phyloP scores from a whole-genome alignment of 2,329 filamentous ascomycete genomes.

The Fusarium begoniae region DNA sequence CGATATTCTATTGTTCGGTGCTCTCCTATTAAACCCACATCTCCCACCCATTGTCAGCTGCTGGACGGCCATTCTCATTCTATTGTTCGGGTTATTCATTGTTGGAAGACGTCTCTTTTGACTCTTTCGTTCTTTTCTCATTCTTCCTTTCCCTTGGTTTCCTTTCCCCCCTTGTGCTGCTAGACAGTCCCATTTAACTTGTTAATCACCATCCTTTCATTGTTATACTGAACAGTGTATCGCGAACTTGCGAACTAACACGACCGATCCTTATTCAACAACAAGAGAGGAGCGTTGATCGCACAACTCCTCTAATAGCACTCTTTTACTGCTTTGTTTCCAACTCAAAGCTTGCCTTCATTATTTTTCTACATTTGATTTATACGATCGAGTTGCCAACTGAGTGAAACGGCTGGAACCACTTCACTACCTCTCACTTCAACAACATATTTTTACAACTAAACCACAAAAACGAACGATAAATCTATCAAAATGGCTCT shows the following conservation, averaged over 20 bases:
- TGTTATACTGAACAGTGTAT: slow-evolving; percentile 29
- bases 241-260: slow-evolving; percentile 22
- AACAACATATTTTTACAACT: slow-evolving; percentile 20
- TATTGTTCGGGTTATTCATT: slow-evolving; percentile 41
- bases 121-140: slow-evolving; percentile 38
- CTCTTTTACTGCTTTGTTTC: slow-evolving; percentile 31
- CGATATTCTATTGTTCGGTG: slow-evolving; percentile 33
- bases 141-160: slow-evolving; percentile 36
- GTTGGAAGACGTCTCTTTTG: slow-evolving; percentile 39
- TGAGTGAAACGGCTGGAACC: slow-evolving; percentile 44
- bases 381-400: slow-evolving; percentile 34
- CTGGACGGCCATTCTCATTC: slow-evolving; percentile 41
- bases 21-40: slow-evolving; percentile 43
- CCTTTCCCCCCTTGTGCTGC: slow-evolving; percentile 34
- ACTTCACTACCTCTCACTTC: slow-evolving; percentile 39
- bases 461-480: slow-evolving; percentile 25
- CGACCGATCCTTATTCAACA: slow-evolving; percentile 32
- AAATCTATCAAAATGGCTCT: slow-evolving; percentile 40
- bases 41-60: slow-evolving; percentile 33
- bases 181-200: slow-evolving; percentile 37
- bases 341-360: slow-evolving; percentile 13
- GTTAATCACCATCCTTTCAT: slow-evolving; percentile 40
- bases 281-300: slow-evolving; percentile 47
- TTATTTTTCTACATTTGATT: slow-evolving; percentile 24
- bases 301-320: slow-evolving; percentile 40